Conservation (phyloP, 495 filamentous ascomycete species). For the Penicillium canariense region DNA sequence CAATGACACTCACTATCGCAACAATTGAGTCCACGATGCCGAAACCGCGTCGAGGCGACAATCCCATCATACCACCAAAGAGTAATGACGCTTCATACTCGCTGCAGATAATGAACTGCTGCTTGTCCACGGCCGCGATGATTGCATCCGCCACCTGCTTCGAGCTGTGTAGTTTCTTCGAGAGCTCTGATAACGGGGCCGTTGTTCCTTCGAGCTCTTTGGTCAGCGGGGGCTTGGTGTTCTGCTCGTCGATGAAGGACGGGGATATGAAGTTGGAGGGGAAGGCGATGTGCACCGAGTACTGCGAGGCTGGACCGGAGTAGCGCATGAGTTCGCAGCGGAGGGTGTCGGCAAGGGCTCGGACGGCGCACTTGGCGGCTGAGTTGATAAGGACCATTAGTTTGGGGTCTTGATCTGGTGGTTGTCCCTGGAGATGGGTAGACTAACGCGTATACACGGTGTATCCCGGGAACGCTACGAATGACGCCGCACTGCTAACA, state of each 20-base stretch:
- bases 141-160: neutral
- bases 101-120: neutral
- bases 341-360: constrained; percentile 40
- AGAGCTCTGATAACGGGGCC: neutral
- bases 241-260: neutral
- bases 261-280: neutral
- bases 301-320: neutral
- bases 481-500: constrained; percentile 34
- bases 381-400: neutral
- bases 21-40: neutral
- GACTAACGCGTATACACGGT: constrained; percentile 30
- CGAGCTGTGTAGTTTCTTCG: neutral
- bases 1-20: neutral
- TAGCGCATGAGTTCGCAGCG: constrained; percentile 34
- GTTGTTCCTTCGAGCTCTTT: neutral
- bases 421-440: too few relatives aligned
- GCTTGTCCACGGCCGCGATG: neutral
- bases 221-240: neutral
- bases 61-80: neutral
- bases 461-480: constrained; percentile 39
- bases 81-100: neutral
- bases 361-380: constrained; percentile 32
- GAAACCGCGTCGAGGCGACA: neutral
- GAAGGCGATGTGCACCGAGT: neutral
- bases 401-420: too few relatives aligned